A percentile compares a stretch with the other conserved stretches of the same genome.
Conservation (phyloP, 73 alveolate species). For the Diophrys sp. region DNA sequence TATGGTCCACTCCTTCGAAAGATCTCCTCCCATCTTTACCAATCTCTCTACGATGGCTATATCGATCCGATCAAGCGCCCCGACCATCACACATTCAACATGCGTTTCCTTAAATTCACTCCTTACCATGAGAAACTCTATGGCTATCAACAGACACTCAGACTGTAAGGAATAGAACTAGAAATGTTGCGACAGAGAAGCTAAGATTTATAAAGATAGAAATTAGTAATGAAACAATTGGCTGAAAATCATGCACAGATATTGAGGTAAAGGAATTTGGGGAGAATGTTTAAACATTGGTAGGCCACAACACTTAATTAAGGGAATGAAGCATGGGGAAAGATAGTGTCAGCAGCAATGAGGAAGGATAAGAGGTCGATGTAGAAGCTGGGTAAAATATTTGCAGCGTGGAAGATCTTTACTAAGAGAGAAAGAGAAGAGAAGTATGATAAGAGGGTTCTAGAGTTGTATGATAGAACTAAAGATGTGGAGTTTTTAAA, state of each 20-base stretch:
- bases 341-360: background rate
- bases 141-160: background rate
- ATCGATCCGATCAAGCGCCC: background rate
- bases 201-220: background rate
- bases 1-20: background rate
- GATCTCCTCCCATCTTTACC: background rate
- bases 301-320: background rate
- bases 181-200: background rate
- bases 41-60: background rate
- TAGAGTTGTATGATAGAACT: background rate
- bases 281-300: background rate
- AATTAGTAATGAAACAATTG: background rate
- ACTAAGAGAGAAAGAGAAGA: background rate
- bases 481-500: background rate
- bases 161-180: background rate
- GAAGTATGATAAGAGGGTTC: background rate
- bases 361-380: background rate
- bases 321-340: background rate
- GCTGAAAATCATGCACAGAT: background rate
- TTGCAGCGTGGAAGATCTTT: background rate
- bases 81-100: background rate
- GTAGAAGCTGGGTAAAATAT: background rate
- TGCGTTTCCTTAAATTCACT: background rate
- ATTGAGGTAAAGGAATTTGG: background rate
- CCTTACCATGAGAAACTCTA: background rate